Conservation (phyloP, 441 rosid species). For the Francoa sonchifolia region DNA sequence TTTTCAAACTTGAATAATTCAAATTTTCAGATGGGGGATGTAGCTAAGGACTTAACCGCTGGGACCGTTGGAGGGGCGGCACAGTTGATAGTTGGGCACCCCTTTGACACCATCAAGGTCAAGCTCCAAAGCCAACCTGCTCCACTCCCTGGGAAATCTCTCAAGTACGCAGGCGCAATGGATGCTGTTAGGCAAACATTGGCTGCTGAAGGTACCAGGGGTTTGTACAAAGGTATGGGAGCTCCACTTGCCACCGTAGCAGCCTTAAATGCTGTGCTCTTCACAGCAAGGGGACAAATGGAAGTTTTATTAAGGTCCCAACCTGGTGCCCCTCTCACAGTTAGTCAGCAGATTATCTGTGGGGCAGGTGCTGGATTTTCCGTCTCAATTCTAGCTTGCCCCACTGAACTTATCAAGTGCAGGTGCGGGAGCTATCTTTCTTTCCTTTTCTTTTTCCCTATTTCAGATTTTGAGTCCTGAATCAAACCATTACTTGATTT, state of each 20-base stretch:
- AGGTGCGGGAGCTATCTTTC: too few species aligned
- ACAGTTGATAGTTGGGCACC: constrained; percentile 73
- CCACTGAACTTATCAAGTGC: constrained; percentile 91
- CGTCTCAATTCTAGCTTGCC: constrained; percentile 91
- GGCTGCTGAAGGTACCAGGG: constrained; percentile 77
- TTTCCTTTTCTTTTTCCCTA: too few species aligned
- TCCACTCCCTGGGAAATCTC: constrained; percentile 65
- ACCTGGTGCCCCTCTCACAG: constrained; percentile 61
- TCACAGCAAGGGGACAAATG: constrained; percentile 89
- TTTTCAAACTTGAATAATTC: too few species aligned
- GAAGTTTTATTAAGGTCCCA: constrained; percentile 69
- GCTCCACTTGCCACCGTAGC: constrained; percentile 95
- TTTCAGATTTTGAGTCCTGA: too few species aligned
- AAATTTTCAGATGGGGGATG: constrained; percentile 59
- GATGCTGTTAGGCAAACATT: constrained; percentile 79
- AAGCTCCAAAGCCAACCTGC: constrained; percentile 92
- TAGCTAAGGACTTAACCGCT: constrained; percentile 66
- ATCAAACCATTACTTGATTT: too few species aligned
- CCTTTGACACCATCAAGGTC: constrained; percentile 92
- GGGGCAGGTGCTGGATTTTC: constrained; percentile 92
- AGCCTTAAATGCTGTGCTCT: constrained; percentile 82
- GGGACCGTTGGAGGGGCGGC: constrained; percentile 95
- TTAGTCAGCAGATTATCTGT: constrained; percentile 57
- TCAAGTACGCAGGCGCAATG: constrained; percentile 57
- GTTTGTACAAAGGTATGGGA: constrained; percentile 93